Evolutionary conservation across 2,329 filamentous ascomycete species (phyloP).

Genomic region (Delphinella strobiligena): DNA sequence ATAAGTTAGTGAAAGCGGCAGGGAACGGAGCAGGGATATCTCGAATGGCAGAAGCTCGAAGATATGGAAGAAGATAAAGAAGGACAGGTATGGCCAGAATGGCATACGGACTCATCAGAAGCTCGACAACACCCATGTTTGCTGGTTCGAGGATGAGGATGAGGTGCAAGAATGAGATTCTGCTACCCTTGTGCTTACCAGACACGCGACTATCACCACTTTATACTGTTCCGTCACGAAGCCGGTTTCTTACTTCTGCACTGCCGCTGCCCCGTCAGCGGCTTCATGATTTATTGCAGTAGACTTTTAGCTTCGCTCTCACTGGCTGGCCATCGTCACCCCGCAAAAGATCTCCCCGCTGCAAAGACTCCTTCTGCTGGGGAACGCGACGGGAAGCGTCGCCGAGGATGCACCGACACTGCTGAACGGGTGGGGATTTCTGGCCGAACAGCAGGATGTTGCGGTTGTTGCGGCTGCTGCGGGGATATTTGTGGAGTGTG

Average conservation of each 20-base stretch:
- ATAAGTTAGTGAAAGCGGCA: conserved; percentile 62
- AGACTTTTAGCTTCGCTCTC: too few species aligned
- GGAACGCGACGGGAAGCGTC: too few species aligned
- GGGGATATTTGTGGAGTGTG: not conserved
- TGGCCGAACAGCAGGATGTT: not conserved
- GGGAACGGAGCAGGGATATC: conserved; percentile 52
- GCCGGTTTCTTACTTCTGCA: not conserved
- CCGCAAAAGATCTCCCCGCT: too few species aligned
- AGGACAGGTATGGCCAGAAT: conserved; percentile 38
- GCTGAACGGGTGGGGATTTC: not conserved
- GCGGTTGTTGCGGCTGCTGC: not conserved
- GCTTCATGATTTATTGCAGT: not conserved
- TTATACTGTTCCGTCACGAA: not conserved
- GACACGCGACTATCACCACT: not conserved
- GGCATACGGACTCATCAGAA: conserved; percentile 32
- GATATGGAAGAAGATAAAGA: conserved; percentile 49
- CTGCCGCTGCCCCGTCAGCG: not conserved
- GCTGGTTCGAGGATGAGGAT: too few species aligned
- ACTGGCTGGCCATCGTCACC: too few species aligned
- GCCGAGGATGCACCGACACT: too few species aligned
- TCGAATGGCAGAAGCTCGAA: conserved; percentile 43
- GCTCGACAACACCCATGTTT: conserved; percentile 23
- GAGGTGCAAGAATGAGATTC: not conserved
- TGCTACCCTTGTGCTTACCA: not conserved
- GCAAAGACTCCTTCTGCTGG: too few species aligned